Evolutionary conservation across 371 early-diverging fungal genomes (phyloP).

Genomic region (Vairimorpha necatrix): DNA sequence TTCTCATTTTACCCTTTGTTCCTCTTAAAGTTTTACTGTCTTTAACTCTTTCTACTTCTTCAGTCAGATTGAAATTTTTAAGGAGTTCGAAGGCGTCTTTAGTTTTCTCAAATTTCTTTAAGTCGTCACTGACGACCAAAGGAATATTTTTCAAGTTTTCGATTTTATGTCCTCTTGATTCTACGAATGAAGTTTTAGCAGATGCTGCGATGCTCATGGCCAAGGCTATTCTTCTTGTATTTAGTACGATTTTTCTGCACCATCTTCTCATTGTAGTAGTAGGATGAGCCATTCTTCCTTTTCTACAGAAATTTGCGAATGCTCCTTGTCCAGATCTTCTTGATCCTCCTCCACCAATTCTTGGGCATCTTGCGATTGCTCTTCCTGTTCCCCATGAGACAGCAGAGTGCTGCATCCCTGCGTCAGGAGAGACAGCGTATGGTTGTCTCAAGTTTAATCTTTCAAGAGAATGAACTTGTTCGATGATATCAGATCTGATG

Average conservation of each 20-base stretch:
- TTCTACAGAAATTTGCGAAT: constrained; percentile 98
- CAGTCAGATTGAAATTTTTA: constrained; percentile 81
- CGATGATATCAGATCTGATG: constrained; percentile 92
- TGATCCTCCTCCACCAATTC: constrained; percentile 95
- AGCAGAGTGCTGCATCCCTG: constrained; percentile 99
- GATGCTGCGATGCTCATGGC: constrained; percentile 96
- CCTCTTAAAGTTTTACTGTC: constrained; percentile 90
- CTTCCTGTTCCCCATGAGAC: constrained; percentile 97
- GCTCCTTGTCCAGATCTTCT: constrained; percentile 99
- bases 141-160: constrained; percentile 86
- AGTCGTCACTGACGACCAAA: constrained; percentile 77
- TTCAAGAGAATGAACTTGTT: constrained; percentile 88
- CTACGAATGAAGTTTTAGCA: constrained; percentile 84
- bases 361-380: constrained; percentile 98
- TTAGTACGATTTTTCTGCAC: constrained; percentile 93
- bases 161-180: constrained; percentile 96
- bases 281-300: constrained; percentile 99
- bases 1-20: constrained; percentile 96
- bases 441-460: constrained; percentile 97
- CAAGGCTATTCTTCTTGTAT: constrained; percentile 92
- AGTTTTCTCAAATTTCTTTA: constrained; percentile 82
- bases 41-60: constrained; percentile 90
- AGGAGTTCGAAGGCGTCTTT: constrained; percentile 85
- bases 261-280: constrained; percentile 99
- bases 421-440: constrained; percentile 88